Evolutionary conservation across 345 rosid species (phyloP).

Genomic region (Eucalyptus decipiens): DNA sequence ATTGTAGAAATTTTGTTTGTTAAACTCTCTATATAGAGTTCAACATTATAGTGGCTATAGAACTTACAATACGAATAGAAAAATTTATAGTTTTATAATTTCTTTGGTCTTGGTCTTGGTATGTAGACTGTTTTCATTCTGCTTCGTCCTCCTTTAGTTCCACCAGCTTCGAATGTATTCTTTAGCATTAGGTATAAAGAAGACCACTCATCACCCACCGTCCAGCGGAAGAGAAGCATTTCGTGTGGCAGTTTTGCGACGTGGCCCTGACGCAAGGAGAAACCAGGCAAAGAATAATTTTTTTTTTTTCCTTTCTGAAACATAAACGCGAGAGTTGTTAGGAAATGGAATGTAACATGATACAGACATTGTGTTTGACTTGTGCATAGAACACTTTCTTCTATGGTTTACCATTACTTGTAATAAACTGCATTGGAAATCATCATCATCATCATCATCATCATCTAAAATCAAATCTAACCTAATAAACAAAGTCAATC

Average conservation of each 20-base stretch:
- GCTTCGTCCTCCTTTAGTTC: not conserved
- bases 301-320: not conserved
- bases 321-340: not conserved
- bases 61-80: not conserved
- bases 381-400: not conserved
- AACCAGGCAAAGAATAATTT: not conserved
- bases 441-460: not conserved
- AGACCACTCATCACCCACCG: not conserved
- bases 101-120: not conserved
- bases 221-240: not conserved
- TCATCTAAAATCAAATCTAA: not conserved
- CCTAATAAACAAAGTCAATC: not conserved
- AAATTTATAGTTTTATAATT: not conserved
- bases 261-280: not conserved
- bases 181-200: not conserved
- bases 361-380: not conserved
- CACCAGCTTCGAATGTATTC: not conserved
- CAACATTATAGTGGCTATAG: not conserved
- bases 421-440: not conserved
- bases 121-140: not conserved
- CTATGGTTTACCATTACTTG: not conserved
- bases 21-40: not conserved
- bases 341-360: not conserved
- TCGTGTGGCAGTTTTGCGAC: not conserved
- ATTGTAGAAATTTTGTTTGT: not conserved